Conservation (phyloP, 352 stramenopile species). For the Globisporangium echinulatum region DNA sequence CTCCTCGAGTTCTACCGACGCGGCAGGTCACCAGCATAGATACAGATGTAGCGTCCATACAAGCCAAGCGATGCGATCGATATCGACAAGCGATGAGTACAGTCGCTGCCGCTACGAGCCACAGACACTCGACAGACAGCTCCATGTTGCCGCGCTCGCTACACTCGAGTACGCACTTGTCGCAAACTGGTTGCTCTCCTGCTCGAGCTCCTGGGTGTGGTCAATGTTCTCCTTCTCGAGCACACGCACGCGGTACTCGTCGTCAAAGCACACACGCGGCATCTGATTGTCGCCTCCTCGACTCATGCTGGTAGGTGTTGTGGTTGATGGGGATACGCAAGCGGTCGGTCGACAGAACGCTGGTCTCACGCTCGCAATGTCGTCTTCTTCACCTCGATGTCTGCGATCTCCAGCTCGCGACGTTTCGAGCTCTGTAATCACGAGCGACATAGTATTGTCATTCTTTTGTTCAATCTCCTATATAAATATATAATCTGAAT, state of each 20-base stretch:
- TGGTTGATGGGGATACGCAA: too few relatives aligned
- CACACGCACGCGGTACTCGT: conserved; percentile 72
- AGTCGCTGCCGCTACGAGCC: too few relatives aligned
- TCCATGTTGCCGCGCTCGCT: too few relatives aligned
- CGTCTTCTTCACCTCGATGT: neutral
- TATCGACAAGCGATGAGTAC: too few relatives aligned
- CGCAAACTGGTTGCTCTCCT: conserved; percentile 79
- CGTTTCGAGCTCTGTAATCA: too few relatives aligned
- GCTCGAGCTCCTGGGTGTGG: conserved; percentile 33
- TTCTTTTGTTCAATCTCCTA: too few relatives aligned
- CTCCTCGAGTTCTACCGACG: conserved; percentile 61
- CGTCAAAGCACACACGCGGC: conserved; percentile 72
- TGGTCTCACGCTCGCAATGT: neutral
- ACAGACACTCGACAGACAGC: too few relatives aligned
- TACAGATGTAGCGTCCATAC: neutral
- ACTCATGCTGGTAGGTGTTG: conserved; percentile 30
- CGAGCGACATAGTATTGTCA: too few relatives aligned
- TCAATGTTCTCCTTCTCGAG: conserved; percentile 9
- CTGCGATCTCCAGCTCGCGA: too few relatives aligned
- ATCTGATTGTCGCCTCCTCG: conserved; percentile 58
- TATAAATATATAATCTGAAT: too few relatives aligned
- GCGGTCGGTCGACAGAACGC: too few relatives aligned
- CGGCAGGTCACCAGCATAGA: neutral
- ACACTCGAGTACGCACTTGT: conserved; percentile 30
- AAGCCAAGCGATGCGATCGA: too few relatives aligned